phyloP scores from a whole-genome alignment of 2,329 filamentous ascomycete species.

The Emydomyces testavorans region DNA sequence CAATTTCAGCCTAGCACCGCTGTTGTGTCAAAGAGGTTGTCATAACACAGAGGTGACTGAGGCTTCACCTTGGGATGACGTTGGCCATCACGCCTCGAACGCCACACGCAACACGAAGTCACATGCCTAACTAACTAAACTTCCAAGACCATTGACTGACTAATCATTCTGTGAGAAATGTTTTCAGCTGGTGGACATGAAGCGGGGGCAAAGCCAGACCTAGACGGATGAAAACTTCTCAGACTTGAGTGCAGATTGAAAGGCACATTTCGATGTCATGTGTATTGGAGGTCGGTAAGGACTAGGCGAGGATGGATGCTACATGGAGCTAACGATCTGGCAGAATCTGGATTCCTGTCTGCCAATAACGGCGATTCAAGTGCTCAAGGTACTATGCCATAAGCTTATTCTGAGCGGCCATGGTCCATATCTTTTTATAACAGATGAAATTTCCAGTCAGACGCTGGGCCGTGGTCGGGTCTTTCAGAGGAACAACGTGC shows the following conservation, averaged over 20 bases:
- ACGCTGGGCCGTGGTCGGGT: constrained; percentile 23
- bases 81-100: neutral
- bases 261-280: constrained; percentile 16
- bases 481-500: constrained; percentile 31
- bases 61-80: neutral
- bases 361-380: constrained; percentile 33
- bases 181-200: too few relatives aligned
- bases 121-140: constrained; percentile 5
- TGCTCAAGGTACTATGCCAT: constrained; percentile 21
- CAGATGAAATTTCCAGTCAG: constrained; percentile 26
- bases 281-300: constrained; percentile 15
- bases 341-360: constrained; percentile 35
- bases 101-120: constrained; percentile 4
- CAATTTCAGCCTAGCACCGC: neutral
- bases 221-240: neutral
- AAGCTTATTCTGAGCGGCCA: constrained; percentile 31
- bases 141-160: neutral
- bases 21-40: neutral
- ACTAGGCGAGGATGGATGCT: neutral
- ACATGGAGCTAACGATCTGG: constrained; percentile 5
- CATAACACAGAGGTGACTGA: neutral
- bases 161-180: too few relatives aligned
- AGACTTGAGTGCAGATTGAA: neutral
- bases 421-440: constrained; percentile 27
- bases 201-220: neutral